Conservation (phyloP, 495 filamentous ascomycete genomes). For the Pyronema domesticum region DNA sequence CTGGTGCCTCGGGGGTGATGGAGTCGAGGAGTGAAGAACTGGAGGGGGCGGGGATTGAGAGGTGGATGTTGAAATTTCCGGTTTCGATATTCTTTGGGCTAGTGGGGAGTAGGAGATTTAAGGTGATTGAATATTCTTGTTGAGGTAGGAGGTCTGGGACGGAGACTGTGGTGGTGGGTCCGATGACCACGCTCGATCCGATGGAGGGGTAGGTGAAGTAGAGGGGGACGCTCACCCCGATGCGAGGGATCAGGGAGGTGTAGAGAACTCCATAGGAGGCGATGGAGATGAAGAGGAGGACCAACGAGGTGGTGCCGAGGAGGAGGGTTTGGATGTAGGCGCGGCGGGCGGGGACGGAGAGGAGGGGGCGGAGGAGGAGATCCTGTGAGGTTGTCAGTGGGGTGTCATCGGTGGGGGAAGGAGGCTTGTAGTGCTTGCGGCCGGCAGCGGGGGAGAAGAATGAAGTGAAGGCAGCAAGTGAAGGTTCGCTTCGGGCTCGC, state of each 20-base stretch:
- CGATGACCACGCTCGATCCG: slow-evolving; percentile 24
- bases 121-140: slow-evolving; percentile 46
- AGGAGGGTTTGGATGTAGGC: slow-evolving; percentile 57
- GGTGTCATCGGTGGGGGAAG: neutral
- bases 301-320: slow-evolving; percentile 41
- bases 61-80: slow-evolving; percentile 88
- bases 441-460: neutral
- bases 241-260: slow-evolving; percentile 58
- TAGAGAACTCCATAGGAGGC: slow-evolving; percentile 58
- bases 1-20: slow-evolving; percentile 7
- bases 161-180: neutral
- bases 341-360: slow-evolving; percentile 40
- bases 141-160: slow-evolving; percentile 27
- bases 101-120: slow-evolving; percentile 42
- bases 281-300: slow-evolving; percentile 14
- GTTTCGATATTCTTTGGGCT: slow-evolving; percentile 38
- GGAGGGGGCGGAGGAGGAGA: slow-evolving; percentile 19
- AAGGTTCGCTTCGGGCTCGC: too few species aligned
- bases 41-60: slow-evolving; percentile 40
- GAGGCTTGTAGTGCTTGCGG: neutral
- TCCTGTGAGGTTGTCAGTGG: slow-evolving; percentile 1
- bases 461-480: neutral
- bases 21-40: slow-evolving; percentile 15
- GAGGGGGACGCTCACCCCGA: slow-evolving; percentile 23
- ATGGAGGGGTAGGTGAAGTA: neutral